Conservation (phyloP, 1,139 yeast species). For the Pichia sp. region DNA sequence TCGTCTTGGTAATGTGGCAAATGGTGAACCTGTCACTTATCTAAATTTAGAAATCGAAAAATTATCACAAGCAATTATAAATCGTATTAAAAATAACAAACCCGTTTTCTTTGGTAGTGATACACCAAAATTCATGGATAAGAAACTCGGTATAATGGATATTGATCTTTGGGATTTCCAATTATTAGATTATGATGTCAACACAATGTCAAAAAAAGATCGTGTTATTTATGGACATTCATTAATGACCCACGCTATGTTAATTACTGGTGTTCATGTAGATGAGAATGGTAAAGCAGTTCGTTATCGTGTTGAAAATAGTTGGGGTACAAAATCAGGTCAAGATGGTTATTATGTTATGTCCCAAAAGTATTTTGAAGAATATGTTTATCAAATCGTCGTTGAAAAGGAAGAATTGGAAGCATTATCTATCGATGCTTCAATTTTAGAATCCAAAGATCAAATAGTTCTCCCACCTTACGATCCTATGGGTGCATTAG, state of each 20-base stretch:
- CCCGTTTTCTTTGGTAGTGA: conserved; percentile 84
- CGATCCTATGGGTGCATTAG: conserved; percentile 87
- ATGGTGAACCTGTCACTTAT: conserved; percentile 62
- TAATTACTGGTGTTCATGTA: conserved; percentile 60
- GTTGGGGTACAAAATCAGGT: conserved; percentile 79
- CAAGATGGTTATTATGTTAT: conserved; percentile 69
- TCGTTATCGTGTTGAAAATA: conserved; percentile 79
- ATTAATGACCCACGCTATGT: conserved; percentile 86
- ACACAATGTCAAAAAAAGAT: conserved; percentile 49
- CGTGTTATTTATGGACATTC: conserved; percentile 52
- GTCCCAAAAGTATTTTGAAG: conserved; percentile 80
- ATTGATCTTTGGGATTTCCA: conserved; percentile 59
- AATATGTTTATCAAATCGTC: conserved; percentile 79
- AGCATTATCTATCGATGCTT: conserved; percentile 15
- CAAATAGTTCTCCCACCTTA: conserved; percentile 63
- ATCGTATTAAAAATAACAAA: conserved; percentile 61
- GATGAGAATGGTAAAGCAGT: conserved; percentile 51
- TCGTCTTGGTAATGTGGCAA: conserved; percentile 63
- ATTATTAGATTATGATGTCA: conserved; percentile 53
- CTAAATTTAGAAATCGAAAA: conserved; percentile 57
- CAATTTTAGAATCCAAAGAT: conserved; percentile 42
- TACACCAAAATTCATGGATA: conserved; percentile 66
- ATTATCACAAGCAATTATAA: conserved; percentile 55
- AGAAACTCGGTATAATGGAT: conserved; percentile 62
- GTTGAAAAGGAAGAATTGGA: conserved; percentile 44